phyloP scores from a whole-genome alignment of 1,284 basidiomycete genomes.

The Heterobasidion occidentale region DNA sequence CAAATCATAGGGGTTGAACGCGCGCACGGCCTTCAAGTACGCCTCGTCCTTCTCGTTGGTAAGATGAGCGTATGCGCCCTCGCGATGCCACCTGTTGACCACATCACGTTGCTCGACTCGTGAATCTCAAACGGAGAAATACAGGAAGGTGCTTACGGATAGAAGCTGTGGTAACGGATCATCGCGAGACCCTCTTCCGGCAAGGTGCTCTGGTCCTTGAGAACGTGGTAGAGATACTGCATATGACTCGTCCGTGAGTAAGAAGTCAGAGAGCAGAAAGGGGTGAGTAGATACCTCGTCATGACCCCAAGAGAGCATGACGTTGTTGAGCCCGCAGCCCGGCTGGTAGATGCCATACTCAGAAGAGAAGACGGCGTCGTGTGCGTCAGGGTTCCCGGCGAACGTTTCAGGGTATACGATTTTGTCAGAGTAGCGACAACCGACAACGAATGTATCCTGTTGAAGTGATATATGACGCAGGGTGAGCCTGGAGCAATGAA shows the following conservation, averaged over 20 bases:
- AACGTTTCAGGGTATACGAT: conserved; percentile 87
- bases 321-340: conserved; percentile 82
- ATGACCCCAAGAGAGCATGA: conserved; percentile 89
- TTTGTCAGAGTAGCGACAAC: conserved; percentile 78
- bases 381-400: conserved; percentile 66
- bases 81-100: conserved; percentile 70
- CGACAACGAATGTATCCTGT: conserved; percentile 84
- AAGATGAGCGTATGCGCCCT: conserved; percentile 75
- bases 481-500: background rate
- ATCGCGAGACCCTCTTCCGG: conserved; percentile 82
- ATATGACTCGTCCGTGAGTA: conserved; percentile 1
- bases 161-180: conserved; percentile 94
- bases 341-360: conserved; percentile 80
- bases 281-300: conserved; percentile 55
- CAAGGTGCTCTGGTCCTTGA: conserved; percentile 73
- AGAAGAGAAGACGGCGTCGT: conserved; percentile 70
- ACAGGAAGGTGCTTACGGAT: conserved; percentile 46
- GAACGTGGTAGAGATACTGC: conserved; percentile 71
- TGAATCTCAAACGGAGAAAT: background rate
- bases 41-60: conserved; percentile 60
- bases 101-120: background rate
- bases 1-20: conserved; percentile 87
- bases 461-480: background rate
- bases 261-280: background rate
- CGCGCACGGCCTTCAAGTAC: conserved; percentile 60